Conservation (phyloP, 441 rosid genomes). For the Hura crepitans region DNA sequence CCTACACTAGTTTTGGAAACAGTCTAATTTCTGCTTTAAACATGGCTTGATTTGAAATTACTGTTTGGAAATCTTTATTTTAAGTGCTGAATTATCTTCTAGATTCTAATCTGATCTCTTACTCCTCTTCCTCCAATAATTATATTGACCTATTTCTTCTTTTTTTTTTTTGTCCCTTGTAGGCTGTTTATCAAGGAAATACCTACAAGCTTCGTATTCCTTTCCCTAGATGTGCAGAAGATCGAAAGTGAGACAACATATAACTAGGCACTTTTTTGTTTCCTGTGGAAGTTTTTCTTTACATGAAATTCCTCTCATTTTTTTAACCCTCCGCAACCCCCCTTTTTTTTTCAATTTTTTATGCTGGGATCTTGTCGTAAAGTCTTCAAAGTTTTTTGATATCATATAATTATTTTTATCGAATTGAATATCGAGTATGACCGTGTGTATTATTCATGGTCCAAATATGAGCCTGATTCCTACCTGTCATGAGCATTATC, state of each 20-base stretch:
- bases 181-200: constrained; percentile 72
- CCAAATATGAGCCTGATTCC: not conserved
- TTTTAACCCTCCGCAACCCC: not conserved
- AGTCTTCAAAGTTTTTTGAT: too few relatives aligned
- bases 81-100: not conserved
- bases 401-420: too few relatives aligned
- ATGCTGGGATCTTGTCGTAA: not conserved
- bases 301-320: not conserved
- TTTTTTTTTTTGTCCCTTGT: constrained; percentile 10
- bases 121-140: not conserved
- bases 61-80: not conserved
- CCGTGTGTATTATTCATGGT: not conserved
- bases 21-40: not conserved
- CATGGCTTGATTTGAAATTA: not conserved
- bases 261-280: not conserved
- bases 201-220: constrained; percentile 79
- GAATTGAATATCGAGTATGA: not conserved
- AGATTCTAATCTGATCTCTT: not conserved
- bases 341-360: not conserved
- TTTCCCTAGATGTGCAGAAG: constrained; percentile 73
- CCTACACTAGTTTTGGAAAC: not conserved
- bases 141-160: not conserved
- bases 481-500: not conserved
- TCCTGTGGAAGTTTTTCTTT: constrained; percentile 11
- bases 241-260: constrained; percentile 58